Evolutionary conservation across 306 rosid species (phyloP), one percentile per base, ranked within the genome.

Genomic region (Pterocarpus macrocarpus): DNA sequence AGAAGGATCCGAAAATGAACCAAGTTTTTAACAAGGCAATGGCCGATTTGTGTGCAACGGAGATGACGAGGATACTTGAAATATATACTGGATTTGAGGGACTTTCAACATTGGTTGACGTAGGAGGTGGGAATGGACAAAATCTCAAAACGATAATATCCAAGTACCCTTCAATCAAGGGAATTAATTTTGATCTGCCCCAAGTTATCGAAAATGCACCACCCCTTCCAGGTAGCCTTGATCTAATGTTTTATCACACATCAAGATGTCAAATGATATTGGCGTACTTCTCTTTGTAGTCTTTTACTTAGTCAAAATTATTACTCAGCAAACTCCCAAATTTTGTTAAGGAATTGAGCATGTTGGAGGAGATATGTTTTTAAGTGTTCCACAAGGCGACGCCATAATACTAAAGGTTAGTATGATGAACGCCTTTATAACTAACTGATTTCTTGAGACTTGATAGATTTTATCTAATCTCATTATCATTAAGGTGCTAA

Each of bases 101-200:
- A 12, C 1, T 80, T 32, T 76, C 85, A 76, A 49, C 76, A 7
- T 39, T 80, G 52, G 87, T 86, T n/a, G 87, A 83, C 1, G 87
- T 86, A n/a, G 89, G 36, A 5, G 89, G 89, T 64, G 89, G 87
- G 7, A 49, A 0, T 41, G 87, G 89, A 28, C 81, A 80, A 53
- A 41, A 14, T 69, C 87, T 83, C 47, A 71, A 71, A 11, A 38
- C 43, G 79, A 76, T 86, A 17, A 58, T 83, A n/a, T 34, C 83
- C 49, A 85, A 77, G 45, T 80, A 77, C 43, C 80, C 87, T 77
- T 77, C 35, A 34, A 83, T 87, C 0, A 83, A 81, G 22, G 87
- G 79, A 0, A 62, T 87, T 49, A 87, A 87, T 62, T 87, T 83
- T 74, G 87, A 87, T 71, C 67, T 83, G 8, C 86, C 87, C 1